Conservation (phyloP, 306 rosid genomes). For the Quillaja saponaria region DNA sequence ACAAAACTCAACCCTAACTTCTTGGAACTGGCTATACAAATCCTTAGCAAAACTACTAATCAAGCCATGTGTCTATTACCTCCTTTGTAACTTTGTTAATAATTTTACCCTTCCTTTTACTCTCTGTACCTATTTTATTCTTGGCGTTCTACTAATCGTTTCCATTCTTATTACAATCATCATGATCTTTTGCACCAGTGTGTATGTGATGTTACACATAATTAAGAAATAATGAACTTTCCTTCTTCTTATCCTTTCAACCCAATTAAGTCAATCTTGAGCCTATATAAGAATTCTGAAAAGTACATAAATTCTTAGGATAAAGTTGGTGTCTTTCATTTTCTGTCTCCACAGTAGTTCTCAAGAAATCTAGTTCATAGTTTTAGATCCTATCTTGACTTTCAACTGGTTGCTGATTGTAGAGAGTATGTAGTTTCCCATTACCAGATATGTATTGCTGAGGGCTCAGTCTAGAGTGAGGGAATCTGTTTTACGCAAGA, state of each 20-base stretch:
- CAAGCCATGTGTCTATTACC: no score
- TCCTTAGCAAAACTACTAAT: no score
- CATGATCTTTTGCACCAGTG: no score
- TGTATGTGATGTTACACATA: conserved; percentile 5
- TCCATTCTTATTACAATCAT: no score
- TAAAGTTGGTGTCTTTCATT: conserved; percentile 13
- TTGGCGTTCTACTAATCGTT: no score
- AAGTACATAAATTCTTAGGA: conserved; percentile 1
- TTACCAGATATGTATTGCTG: conserved; percentile 6
- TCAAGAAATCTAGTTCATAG: conserved; percentile 4
- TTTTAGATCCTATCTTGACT: conserved; percentile 12
- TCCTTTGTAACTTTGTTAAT: no score
- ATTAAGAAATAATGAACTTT: not conserved
- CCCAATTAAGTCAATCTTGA: conserved; percentile 13
- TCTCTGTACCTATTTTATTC: no score
- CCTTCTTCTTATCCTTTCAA: not conserved
- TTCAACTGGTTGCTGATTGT: conserved; percentile 21
- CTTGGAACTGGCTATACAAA: no score
- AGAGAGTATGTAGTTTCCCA: conserved; percentile 2
- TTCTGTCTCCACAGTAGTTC: conserved; percentile 9
- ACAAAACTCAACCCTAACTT: no score
- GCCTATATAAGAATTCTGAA: not conserved
- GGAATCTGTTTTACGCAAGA: conserved; percentile 1
- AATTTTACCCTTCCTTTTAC: no score
- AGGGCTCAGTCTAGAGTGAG: not conserved